A percentile compares a stretch with the other conserved stretches of the same genome.
Evolutionary conservation across 208 protist species (phyloP).

Genomic region (Zelonia costaricensis): DNA sequence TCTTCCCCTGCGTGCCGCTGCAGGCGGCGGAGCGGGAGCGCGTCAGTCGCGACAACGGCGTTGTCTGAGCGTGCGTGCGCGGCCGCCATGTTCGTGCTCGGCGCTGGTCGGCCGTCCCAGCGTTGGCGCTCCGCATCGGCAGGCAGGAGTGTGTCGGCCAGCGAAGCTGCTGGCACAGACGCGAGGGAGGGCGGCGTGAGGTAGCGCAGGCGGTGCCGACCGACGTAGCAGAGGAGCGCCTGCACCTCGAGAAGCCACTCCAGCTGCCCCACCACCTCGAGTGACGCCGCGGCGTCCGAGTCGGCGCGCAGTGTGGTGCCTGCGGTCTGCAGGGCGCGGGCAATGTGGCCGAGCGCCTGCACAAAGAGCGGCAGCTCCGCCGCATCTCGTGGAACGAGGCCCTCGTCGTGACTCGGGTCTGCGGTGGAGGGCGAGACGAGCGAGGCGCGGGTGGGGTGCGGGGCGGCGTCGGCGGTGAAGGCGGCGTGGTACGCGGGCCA

Average conservation of each 20-base stretch:
- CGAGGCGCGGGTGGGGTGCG: not conserved
- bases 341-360: slow-evolving; percentile 19
- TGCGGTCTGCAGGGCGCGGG: slow-evolving; percentile 6
- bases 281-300: no score
- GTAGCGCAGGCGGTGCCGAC: slow-evolving; percentile 14
- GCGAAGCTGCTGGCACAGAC: not conserved
- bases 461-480: not conserved
- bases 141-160: not conserved
- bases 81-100: not conserved
- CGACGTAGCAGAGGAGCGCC: slow-evolving; percentile 28
- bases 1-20: slow-evolving; percentile 16
- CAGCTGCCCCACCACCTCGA: not conserved
- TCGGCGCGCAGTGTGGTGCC: no score
- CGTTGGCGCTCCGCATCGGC: not conserved
- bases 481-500: slow-evolving; percentile 4
- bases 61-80: no score
- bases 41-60: not conserved
- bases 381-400: slow-evolving; percentile 24
- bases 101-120: not conserved
- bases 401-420: not conserved
- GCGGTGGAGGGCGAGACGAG: not conserved
- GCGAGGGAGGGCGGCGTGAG: slow-evolving; percentile 7
- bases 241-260: slow-evolving; percentile 28
- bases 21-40: slow-evolving; percentile 7
- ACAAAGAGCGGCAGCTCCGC: slow-evolving; percentile 25